Evolutionary conservation across 1,284 basidiomycete genomes (phyloP).

Genomic region (Pseudozyma pruni): DNA sequence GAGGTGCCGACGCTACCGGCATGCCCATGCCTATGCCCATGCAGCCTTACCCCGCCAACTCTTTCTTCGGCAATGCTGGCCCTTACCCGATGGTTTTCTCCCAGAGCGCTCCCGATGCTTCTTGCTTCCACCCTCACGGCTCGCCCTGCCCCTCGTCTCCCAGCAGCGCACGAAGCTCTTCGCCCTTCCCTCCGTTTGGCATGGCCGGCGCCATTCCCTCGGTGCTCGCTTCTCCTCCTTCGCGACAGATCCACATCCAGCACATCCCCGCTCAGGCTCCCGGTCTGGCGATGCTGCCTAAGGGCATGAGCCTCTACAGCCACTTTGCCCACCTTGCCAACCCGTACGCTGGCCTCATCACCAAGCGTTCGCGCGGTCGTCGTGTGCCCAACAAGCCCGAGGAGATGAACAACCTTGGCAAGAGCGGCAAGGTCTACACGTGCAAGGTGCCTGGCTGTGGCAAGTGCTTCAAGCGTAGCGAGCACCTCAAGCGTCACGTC

Average conservation of each 20-base stretch:
- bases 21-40: slow-evolving; percentile 14
- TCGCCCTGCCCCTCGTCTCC: slow-evolving; percentile 48
- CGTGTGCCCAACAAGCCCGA: slow-evolving; percentile 63
- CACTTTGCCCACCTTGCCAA: slow-evolving; percentile 47
- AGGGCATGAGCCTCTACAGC: slow-evolving; percentile 45
- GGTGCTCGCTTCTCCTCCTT: slow-evolving; percentile 30
- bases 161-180: slow-evolving; percentile 39
- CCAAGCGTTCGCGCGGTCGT: slow-evolving; percentile 60
- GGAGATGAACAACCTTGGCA: slow-evolving; percentile 64
- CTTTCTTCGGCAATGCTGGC: slow-evolving; percentile 18
- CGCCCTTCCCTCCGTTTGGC: slow-evolving; percentile 35
- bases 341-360: slow-evolving; percentile 60
- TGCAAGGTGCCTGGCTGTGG: slow-evolving; percentile 64
- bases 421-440: slow-evolving; percentile 65
- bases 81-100: slow-evolving; percentile 44
- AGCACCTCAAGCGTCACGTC: slow-evolving; percentile 64
- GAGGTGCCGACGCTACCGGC: slow-evolving; percentile 9
- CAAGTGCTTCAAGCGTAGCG: slow-evolving; percentile 64
- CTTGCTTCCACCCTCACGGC: slow-evolving; percentile 35
- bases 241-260: slow-evolving; percentile 39
- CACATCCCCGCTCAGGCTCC: slow-evolving; percentile 38
- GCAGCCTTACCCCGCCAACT: slow-evolving; percentile 20
- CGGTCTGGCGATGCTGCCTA: slow-evolving; percentile 33
- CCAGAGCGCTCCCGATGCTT: slow-evolving; percentile 36
- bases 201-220: slow-evolving; percentile 27